Evolutionary conservation across 495 filamentous ascomycete genomes (phyloP), one percentile per base, ranked within the genome.

Genomic region (Daldinia concentrica): DNA sequence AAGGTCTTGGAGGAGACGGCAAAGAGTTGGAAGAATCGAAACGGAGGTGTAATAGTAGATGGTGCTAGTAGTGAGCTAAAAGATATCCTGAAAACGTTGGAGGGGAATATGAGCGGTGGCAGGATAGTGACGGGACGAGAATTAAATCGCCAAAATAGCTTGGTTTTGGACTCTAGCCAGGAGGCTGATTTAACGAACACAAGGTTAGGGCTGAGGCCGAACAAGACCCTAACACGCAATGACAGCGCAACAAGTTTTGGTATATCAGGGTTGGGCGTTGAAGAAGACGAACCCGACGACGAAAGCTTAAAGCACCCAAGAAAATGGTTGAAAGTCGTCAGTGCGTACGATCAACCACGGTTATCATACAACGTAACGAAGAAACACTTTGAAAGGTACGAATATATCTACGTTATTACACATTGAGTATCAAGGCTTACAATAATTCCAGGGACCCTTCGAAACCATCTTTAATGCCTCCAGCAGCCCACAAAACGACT

Each of bases 1-100:
- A 91, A 90, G 74, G 92, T 97, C 6, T 81, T 98, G 19, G 96
- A 98, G 71, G 95, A 98, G 78, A 89, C 93, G 14, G 93, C 96
- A 0, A 90, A 90, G 78, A 86, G 84, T 64, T 99, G 95, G 96
- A 97, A 95, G 80, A 92, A 90, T 65, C 86, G 89, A 63, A 87
- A 86, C 77, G 92, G 92, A 4, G 91, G 91, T 22, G 92, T 97
- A 24, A 95, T 98, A 66, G 92, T 98, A 2, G 93, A 96, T 59
- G 93, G 92, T 15, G 88, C 87, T 11, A 93, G 92, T 65, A 84
- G 86, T 2, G 90, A 89, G 55, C 80, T 98, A 60, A 93, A 92
- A 72, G 84, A 87, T 12, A 96, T 98, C 24, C 79, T 98, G 32
- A 92, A 92, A 74, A 88, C 86, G 1, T 70, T 98, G 15, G 94